A percentile compares a stretch with the other conserved stretches of the same genome.
Evolutionary conservation across 1,284 basidiomycete species (phyloP).

Genomic region (Salmacisia buchloeana): DNA sequence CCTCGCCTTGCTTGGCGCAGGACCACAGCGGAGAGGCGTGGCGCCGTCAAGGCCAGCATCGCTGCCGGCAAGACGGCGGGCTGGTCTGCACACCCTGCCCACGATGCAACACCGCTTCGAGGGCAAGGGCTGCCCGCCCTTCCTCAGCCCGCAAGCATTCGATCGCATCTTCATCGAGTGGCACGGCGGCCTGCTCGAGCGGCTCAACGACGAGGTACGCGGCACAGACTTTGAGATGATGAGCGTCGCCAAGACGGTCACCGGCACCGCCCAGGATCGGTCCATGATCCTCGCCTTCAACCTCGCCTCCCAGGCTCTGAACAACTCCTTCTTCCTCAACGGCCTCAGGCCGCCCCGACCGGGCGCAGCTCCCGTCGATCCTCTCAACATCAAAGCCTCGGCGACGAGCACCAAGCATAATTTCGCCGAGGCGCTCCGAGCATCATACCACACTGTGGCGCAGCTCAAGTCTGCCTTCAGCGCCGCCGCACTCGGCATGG

Average conservation of each 20-base stretch:
- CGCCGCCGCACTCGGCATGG: slow-evolving; percentile 69
- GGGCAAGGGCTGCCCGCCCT: slow-evolving; percentile 37
- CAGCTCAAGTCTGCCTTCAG: slow-evolving; percentile 72
- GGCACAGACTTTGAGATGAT: slow-evolving; percentile 60
- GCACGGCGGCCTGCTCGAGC: slow-evolving; percentile 41
- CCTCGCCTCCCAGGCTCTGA: slow-evolving; percentile 84
- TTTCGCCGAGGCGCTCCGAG: slow-evolving; percentile 54
- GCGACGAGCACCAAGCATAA: slow-evolving; percentile 55
- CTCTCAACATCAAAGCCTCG: slow-evolving; percentile 59
- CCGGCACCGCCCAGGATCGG: slow-evolving; percentile 63
- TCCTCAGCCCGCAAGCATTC: slow-evolving; percentile 35
- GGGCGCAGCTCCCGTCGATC: slow-evolving; percentile 12
- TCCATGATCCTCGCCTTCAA: slow-evolving; percentile 73
- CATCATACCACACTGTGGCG: slow-evolving; percentile 60
- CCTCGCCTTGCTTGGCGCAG: too few species aligned
- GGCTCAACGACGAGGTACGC: slow-evolving; percentile 47
- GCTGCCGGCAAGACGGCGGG: too few species aligned
- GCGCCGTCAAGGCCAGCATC: background rate
- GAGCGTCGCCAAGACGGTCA: slow-evolving; percentile 69
- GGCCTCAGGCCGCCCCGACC: slow-evolving; percentile 49
- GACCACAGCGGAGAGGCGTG: too few species aligned
- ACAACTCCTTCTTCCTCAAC: slow-evolving; percentile 91
- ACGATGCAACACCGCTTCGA: slow-evolving; percentile 21
- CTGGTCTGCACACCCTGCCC: slow-evolving; percentile 35
- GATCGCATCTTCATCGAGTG: slow-evolving; percentile 38